Base-by-base conservation (phyloP, 805 yeast species). In the Candida cerambycidarum region DNA sequence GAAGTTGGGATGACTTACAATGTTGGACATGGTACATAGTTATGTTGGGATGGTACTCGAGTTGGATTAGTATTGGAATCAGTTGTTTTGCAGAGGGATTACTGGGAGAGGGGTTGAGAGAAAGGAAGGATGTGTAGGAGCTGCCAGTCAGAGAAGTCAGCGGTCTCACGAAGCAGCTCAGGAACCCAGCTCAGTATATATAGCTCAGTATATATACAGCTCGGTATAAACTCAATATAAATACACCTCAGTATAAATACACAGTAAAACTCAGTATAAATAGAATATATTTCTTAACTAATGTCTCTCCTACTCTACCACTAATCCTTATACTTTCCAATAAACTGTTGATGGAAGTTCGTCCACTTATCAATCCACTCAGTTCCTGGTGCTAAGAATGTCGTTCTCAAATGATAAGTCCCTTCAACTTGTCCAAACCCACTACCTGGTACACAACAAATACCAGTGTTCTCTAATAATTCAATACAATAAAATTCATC, bases 361-460 rank as follows among this genome's bases (percentile, higher is more conserved):
- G 77, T 77, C 89, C 97, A 88, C 35, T 72, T 65, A 14, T 78
- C 75, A 52, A 89, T 87, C 89, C 97, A 89, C 54, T 88, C 92
- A 18, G 79, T 75, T 32, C 97, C 98, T 12, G 98, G 97, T 11
- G 99, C 95, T 57, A 93, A 74, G 71, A 93, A 93, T 0, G 99
- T 93, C 1, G 99, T 93, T 75, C 99, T 83, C 55, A 93, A 76
- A 61, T 93, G 99, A 69, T 75, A 85, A 3, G 97, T 89, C 15
- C 89, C 95, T 37, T 82, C 82, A 37, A 75, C 84, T 67, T 93
- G 99, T 24, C 98, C 97, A 56, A 93, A 93, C 0, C 99, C 99
- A 25, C 89, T 81, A 31, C 99, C 99, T 23, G 99, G 98, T 48
- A 93, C 95, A 33, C 95, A 88, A 67, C 99, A 93, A 47, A 93